Evolutionary conservation across 257 asterid species (phyloP), one percentile per base, ranked within the genome.

Genomic region (Hygrophila difformis): DNA sequence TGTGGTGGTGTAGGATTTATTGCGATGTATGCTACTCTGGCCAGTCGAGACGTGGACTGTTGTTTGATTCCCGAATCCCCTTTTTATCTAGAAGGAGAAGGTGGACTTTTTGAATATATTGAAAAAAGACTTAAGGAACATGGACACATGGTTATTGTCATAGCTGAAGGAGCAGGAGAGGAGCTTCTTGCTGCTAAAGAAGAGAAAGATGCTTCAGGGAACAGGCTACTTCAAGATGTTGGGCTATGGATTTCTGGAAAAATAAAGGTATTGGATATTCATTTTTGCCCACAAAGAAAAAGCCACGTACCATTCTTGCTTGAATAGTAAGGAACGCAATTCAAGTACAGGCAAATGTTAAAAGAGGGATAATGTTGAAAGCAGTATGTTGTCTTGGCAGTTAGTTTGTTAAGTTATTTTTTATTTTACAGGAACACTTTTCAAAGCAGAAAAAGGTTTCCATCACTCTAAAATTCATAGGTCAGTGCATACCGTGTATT

Each of bases 141-240:
- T 56, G 92, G 87, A 29, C 92, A 80, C 55, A 76, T 80, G 87
- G 92, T 76, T 58, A 76, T 79, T 64, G 91, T 78, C 44, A 62
- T 74, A 26, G 87, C 87, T 48, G 87, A 78, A 72, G 87, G 87
- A 74, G 91, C 91, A 38, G 91, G 76, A 18, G 77, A 76, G 52
- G 91, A 79, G 34, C 85, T 79, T 68, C 77, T 79, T 37, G 49
- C 67, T 14, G 68, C 69, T 16, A 78, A 63, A 56, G 49, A 66
- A 13, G 91, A 76, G 50, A 39, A 50, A 44, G 91, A 79, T 76
- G 91, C 86, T 62, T 79, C 91, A 15, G 91, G 86, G 48, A 79
- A 79, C 64, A 79, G 55, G 73, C 63, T 54, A 57, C 79, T 73
- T 49, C 77, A 71, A 60, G 91, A 79, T 42, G 57, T 79, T 13